Evolutionary conservation across 2,329 filamentous ascomycete genomes (phyloP), one percentile per base, ranked within the genome.

Genomic region (Dothistroma septosporum): DNA sequence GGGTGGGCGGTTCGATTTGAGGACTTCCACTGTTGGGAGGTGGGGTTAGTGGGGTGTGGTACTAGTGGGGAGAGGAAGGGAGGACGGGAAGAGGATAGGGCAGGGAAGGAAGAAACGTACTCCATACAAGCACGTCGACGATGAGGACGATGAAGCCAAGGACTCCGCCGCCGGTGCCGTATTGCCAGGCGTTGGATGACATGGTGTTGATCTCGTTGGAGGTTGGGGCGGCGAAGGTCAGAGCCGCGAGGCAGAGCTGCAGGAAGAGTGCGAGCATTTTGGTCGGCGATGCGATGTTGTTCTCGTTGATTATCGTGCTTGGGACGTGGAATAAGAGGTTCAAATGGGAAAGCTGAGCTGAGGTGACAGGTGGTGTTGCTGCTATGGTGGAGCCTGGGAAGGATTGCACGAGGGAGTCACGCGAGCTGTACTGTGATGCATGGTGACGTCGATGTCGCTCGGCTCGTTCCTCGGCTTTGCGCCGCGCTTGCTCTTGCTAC

Each of bases 51-150:
- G 12, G 22, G 14, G 37, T 24, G 28, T 41, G 16, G 55, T 47
- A 5, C n/a, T 53, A 50, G 19, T 31, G 57, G 47, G 11, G 37
- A 9, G 16, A 50, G 22, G 16, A 0, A n/a, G 11, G n/a, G 11
- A 10, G 24, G 19, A 16, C 7, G 3, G 14, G 19, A 19, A 44
- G 37, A 14, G 19, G 2, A 14, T 14, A 2, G 19, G 37, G 12
- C 7, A 14, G 1, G 5, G 21, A 3, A 14, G 28, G n/a, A 10
- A 21, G 33, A 3, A 11, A 78, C 84, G 31, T 78, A 87, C 85
- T 80, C 71, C 82, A 86, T 44, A 85, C 83, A 35, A 87, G 80
- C 44, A 88, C 81, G 65, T 88, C 85, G 8, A 88, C 76, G 14
- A 87, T 74, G 28, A 88, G 72, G 4, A 87, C 77, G 58, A 87